Conservation (phyloP, 1,284 basidiomycete species). For the Waitea zeae region DNA sequence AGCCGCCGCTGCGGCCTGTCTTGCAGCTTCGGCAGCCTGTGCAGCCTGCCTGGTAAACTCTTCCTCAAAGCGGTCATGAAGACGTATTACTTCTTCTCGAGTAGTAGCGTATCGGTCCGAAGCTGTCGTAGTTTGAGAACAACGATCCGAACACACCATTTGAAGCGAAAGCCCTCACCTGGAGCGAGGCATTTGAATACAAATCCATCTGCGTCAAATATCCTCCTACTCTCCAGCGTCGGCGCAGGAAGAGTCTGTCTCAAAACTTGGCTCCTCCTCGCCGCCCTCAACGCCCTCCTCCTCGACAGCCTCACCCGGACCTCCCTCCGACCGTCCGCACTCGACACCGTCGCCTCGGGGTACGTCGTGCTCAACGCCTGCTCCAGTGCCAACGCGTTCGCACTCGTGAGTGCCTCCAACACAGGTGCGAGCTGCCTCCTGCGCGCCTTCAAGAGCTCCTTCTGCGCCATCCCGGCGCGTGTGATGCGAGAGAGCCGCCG, state of each 20-base stretch:
- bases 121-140: constrained; percentile 22
- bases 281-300: constrained; percentile 13
- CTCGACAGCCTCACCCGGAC: constrained; percentile 15
- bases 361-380: constrained; percentile 51
- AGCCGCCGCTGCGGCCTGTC: constrained; percentile 22
- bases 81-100: constrained; percentile 42
- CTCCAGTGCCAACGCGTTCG: constrained; percentile 53
- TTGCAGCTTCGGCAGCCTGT: constrained; percentile 33
- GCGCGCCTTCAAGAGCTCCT: constrained; percentile 48
- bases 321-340: constrained; percentile 11
- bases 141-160: no score
- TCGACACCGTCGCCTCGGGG: constrained; percentile 20
- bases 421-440: constrained; percentile 53
- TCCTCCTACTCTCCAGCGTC: constrained; percentile 5
- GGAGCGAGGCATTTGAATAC: constrained; percentile 39
- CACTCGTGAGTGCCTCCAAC: constrained; percentile 41
- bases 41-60: constrained; percentile 52
- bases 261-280: constrained; percentile 10
- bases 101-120: constrained; percentile 49
- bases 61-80: constrained; percentile 49
- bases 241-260: constrained; percentile 2
- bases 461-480: constrained; percentile 51
- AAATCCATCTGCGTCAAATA: constrained; percentile 34
- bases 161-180: constrained; percentile 35
- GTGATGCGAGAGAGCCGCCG: constrained; percentile 41